These are phyloP conservation scores for Auriscalpium vulgare DNA, from an alignment of 768 basidiomycete species.

Conservation along the genomic window DNA sequence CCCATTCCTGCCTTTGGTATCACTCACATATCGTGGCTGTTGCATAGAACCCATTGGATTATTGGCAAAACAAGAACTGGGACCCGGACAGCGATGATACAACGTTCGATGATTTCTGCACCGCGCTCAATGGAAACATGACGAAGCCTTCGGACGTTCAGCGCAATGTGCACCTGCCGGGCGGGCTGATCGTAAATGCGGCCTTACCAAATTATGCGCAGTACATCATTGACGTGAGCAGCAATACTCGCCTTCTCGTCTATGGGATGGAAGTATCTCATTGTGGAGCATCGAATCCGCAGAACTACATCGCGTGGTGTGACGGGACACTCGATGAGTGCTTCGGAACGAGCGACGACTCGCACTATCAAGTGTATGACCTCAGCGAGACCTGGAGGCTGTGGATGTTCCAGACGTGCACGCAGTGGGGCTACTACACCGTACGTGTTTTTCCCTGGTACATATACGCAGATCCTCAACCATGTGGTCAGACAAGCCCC, in stretches of 20 bases:
- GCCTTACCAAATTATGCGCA: constrained; percentile 63
- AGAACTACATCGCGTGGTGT: constrained; percentile 15
- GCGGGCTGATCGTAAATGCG: constrained; percentile 36
- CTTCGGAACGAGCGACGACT: constrained; percentile 76
- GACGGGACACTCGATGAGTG: constrained; percentile 51
- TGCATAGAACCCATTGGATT: not conserved
- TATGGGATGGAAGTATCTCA: not conserved
- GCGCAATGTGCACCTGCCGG: not conserved
- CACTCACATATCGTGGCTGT: constrained; percentile 37
- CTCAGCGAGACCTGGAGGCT: constrained; percentile 74
- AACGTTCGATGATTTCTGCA: constrained; percentile 22
- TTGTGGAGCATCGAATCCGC: not conserved
- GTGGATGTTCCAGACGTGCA: constrained; percentile 91
- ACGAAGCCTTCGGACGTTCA: not conserved
- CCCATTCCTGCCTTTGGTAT: not conserved
- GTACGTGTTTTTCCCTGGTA: constrained; percentile 29
- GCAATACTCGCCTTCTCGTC: constrained; percentile 10
- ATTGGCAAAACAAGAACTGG: not conserved
- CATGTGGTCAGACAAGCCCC: constrained; percentile 51
- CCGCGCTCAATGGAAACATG: constrained; percentile 11
- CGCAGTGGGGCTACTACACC: constrained; percentile 92
- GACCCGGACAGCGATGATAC: constrained; percentile 11
- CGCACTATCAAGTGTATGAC: constrained; percentile 49
- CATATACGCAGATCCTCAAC: not conserved
- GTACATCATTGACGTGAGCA: constrained; percentile 63